These are phyloP conservation scores for Tricholoma furcatifolium DNA, from an alignment of 768 basidiomycete genomes.

Conservation along the genomic window DNA sequence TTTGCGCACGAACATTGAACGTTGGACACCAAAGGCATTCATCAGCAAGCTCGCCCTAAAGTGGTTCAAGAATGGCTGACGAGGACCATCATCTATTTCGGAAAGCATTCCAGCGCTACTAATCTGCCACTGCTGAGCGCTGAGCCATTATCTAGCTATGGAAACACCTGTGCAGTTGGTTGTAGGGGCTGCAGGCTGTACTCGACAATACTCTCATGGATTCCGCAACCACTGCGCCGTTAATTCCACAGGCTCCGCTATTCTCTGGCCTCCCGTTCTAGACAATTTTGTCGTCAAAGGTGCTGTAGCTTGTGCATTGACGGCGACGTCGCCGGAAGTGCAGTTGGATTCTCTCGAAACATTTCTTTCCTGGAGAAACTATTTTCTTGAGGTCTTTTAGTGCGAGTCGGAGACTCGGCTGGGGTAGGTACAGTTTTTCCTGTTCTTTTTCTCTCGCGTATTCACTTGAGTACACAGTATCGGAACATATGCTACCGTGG, in stretches of 20 bases:
- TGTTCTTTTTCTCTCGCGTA: background rate
- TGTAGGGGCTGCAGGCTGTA: no score
- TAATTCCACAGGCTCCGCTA: background rate
- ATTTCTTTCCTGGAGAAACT: background rate
- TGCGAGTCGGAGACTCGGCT: background rate
- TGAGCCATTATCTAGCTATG: no score
- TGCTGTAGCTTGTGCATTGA: background rate
- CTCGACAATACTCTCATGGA: no score
- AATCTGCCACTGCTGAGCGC: no score
- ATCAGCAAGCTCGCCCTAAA: no score
- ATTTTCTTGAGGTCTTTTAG: background rate
- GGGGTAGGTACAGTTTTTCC: background rate
- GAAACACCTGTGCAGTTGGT: no score
- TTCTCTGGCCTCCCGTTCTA: background rate
- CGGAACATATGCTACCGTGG: background rate
- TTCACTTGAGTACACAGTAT: background rate
- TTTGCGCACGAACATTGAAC: no score
- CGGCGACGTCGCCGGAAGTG: background rate
- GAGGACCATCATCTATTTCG: no score
- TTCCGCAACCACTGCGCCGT: no score
- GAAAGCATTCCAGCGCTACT: no score
- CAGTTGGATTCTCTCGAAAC: background rate
- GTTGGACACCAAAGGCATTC: no score
- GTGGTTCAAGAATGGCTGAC: no score
- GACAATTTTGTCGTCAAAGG: background rate